Percentiles rank a stretch among this genome's conserved stretches.
Conservation (phyloP, 345 rosid species). For the Hypericum androsaemum region DNA sequence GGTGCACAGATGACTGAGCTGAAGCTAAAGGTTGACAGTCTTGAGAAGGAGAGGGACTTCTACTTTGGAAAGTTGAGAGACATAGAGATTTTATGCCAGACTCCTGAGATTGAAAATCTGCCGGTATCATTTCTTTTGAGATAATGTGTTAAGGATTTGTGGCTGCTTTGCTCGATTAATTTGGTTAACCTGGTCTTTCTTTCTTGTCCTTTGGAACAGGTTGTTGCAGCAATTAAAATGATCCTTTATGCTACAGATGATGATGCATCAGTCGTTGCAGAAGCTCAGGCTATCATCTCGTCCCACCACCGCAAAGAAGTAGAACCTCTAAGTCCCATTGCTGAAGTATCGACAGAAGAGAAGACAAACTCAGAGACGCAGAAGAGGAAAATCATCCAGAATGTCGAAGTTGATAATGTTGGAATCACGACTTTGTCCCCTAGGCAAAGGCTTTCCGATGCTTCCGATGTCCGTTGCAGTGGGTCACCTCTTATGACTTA, state of each 20-base stretch:
- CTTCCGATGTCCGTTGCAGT: conserved; percentile 83
- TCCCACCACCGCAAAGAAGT: conserved; percentile 30
- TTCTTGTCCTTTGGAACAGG: conserved; percentile 27
- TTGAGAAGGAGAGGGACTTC: conserved; percentile 96
- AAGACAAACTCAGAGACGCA: conserved; percentile 46
- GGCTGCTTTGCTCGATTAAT: not conserved
- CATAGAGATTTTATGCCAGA: conserved; percentile 80
- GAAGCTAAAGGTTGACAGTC: conserved; percentile 90
- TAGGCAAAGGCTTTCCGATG: conserved; percentile 73
- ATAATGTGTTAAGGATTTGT: not conserved
- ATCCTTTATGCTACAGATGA: conserved; percentile 75
- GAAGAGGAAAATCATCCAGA: conserved; percentile 69
- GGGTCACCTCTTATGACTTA: conserved; percentile 85
- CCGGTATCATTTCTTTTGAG: conserved; percentile 34
- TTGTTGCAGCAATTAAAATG: conserved; percentile 68
- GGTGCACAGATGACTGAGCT: conserved; percentile 68
- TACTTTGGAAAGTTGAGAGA: conserved; percentile 86
- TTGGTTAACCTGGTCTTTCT: too few species aligned
- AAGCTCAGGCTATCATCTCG: conserved; percentile 56
- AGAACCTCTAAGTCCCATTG: conserved; percentile 53
- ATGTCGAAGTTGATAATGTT: conserved; percentile 63
- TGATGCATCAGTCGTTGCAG: conserved; percentile 51
- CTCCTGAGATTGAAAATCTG: conserved; percentile 47
- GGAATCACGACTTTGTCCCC: conserved; percentile 65
- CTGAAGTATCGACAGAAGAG: conserved; percentile 57